A percentile compares a stretch with the other conserved stretches of the same genome.
These are phyloP conservation scores for Xylariaceae sp. DNA, from an alignment of 2,329 filamentous ascomycete genomes.

Conservation along the genomic window DNA sequence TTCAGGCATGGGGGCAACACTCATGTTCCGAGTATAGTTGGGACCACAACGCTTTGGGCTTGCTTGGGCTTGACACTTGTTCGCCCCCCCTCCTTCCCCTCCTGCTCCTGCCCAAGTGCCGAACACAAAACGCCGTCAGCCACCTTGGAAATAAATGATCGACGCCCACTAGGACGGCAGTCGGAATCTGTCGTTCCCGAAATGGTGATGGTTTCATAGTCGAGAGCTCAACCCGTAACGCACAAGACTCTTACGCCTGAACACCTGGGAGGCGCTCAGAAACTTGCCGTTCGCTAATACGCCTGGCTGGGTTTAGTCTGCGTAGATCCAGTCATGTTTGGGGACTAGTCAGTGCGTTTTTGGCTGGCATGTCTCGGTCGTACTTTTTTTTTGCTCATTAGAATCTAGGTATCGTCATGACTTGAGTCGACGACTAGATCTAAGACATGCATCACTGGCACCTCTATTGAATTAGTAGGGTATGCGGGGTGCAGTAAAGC, in stretches of 20 bases:
- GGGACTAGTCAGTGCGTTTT: constrained; percentile 4
- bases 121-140: too few relatives aligned
- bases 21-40: too few relatives aligned
- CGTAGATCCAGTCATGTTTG: not conserved
- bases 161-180: too few relatives aligned
- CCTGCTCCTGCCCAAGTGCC: too few relatives aligned
- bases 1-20: not conserved
- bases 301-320: not conserved
- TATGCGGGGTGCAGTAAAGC: not conserved
- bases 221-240: too few relatives aligned
- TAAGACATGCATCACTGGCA: constrained; percentile 17
- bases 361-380: constrained; percentile 24
- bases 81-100: too few relatives aligned
- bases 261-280: not conserved
- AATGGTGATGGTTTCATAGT: too few relatives aligned
- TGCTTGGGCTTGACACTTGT: too few relatives aligned
- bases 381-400: constrained; percentile 8
- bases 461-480: not conserved
- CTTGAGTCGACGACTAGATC: not conserved
- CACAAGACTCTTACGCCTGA: not conserved
- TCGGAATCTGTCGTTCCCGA: too few relatives aligned
- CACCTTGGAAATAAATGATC: too few relatives aligned
- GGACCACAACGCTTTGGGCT: too few relatives aligned
- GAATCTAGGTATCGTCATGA: constrained; percentile 5
- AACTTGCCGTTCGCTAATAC: not conserved